Evolutionary conservation across 2,329 filamentous ascomycete species (phyloP).

Genomic region (Ophiocordyceps australis): DNA sequence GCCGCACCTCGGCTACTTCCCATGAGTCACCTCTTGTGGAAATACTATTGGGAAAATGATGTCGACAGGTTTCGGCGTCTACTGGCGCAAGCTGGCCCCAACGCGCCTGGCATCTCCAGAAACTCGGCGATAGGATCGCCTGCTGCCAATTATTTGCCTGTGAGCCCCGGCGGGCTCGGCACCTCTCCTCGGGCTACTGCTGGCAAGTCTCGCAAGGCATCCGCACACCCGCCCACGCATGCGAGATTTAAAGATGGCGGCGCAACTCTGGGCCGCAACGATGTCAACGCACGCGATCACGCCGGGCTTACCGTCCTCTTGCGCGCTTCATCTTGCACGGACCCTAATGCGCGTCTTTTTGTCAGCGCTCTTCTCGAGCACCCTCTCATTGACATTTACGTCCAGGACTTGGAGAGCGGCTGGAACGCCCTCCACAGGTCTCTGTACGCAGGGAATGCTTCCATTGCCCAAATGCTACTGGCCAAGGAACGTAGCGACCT

Average conservation of each 20-base stretch:
- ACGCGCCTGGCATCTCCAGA: constrained; percentile 33
- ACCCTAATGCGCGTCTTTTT: constrained; percentile 52
- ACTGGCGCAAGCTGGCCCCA: constrained; percentile 53
- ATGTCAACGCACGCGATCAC: constrained; percentile 73
- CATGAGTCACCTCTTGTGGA: constrained; percentile 97
- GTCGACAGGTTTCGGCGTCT: constrained; percentile 86
- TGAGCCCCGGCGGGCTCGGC: constrained; percentile 20
- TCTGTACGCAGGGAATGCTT: constrained; percentile 76
- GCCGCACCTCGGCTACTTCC: constrained; percentile 18
- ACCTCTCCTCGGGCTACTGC: constrained; percentile 31
- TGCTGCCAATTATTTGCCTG: constrained; percentile 12
- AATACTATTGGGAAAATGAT: constrained; percentile 93
- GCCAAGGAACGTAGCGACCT: constrained; percentile 54
- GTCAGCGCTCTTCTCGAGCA: constrained; percentile 66
- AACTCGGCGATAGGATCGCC: constrained; percentile 27
- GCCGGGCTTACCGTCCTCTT: constrained; percentile 70
- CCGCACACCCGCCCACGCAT: constrained; percentile 25
- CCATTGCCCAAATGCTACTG: constrained; percentile 67
- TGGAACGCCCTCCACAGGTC: constrained; percentile 92
- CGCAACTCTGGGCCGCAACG: constrained; percentile 30
- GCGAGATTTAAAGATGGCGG: constrained; percentile 25
- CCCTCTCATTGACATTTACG: constrained; percentile 68
- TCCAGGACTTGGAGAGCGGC: constrained; percentile 77
- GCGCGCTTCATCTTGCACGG: constrained; percentile 61
- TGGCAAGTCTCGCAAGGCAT: constrained; percentile 31